A percentile compares a stretch with the other conserved stretches of the same genome.
Evolutionary conservation across 148 eudicot genomes (phyloP).

Genomic region (Arbutus unedo): DNA sequence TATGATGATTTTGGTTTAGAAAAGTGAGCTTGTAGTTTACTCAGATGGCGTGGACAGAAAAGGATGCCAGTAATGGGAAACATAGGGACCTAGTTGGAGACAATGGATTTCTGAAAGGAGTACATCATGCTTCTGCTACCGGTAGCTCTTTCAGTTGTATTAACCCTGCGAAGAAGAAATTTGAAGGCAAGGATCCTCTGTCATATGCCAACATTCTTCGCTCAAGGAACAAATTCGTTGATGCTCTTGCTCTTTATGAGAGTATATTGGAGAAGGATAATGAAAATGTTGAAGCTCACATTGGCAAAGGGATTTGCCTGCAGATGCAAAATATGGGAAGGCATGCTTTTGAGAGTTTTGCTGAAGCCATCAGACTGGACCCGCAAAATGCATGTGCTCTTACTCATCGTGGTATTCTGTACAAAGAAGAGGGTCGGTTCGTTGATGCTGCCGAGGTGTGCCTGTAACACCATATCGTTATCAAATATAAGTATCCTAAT

Average conservation of each 20-base stretch:
- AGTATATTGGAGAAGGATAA: constrained; percentile 67
- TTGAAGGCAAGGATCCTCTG: constrained; percentile 60
- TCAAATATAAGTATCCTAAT: not conserved
- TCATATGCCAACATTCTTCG: constrained; percentile 89
- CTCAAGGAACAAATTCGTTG: constrained; percentile 77
- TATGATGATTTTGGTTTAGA: constrained; percentile 16
- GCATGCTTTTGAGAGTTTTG: constrained; percentile 79
- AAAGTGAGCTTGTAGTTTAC: constrained; percentile 22
- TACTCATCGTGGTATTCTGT: constrained; percentile 89
- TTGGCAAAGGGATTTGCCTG: constrained; percentile 93
- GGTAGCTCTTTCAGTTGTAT: constrained; percentile 32
- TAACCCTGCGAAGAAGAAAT: constrained; percentile 33
- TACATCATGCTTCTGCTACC: constrained; percentile 30
- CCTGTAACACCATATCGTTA: not conserved
- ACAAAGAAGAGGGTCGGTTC: constrained; percentile 89
- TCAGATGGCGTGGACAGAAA: constrained; percentile 59
- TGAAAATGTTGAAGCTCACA: constrained; percentile 73
- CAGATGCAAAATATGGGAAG: constrained; percentile 80
- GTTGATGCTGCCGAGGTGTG: constrained; percentile 96
- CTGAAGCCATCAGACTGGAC: constrained; percentile 74
- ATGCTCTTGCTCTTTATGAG: constrained; percentile 75
- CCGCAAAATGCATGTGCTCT: constrained; percentile 93
- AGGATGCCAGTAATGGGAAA: constrained; percentile 44
- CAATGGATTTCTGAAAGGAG: constrained; percentile 48
- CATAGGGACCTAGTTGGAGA: constrained; percentile 42